Base-by-base conservation (phyloP, 2,329 filamentous ascomycete genomes). In the Ophiostoma perfectum region DNA sequence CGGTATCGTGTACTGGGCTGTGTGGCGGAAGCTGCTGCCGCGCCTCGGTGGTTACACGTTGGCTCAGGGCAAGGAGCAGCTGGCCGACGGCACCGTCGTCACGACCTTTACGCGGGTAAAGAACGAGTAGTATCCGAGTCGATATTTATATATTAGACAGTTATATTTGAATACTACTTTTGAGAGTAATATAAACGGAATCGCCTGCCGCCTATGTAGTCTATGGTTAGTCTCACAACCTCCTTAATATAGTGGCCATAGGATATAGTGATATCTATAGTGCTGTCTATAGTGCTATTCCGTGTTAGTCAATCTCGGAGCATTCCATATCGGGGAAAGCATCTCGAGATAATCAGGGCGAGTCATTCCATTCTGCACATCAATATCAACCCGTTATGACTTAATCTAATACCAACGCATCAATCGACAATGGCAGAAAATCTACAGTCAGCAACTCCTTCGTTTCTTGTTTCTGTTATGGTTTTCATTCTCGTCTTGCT, bases 41-140 rank as follows among this genome's bases (percentile, higher is more conserved):
- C 80, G 78, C 73, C 70, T 86, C 39, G 84, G 83, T 11, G 73
- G 74, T 0, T 87, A 90, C 73, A 79, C 84, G 71, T 78, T 90
- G 68, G 67, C 55, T 4, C 69, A 73, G 66, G 39, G n/a, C 9
- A 74, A 74, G 67, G 72, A 60, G 3, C 62, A 55, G 60, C 72
- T 75, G 44, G 67, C 49, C 39, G 74, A 75, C 70, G 74, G 74
- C 4, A 74, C 74, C 1, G 66, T 74, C 1, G 72, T 75, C 36
- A 73, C 70, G n/a, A 68, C 67, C 41, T 75, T 71, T 63, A 38
- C 67, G 39, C 64, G 63, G 49, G 65, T 69, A 2, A 70, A 70
- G 60, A 66, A 66, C 36, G 41, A 55, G 6, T 68, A 41, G 52
- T 27, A 8, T 64, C 1, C 1, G 38, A 44, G 14, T 63, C 11